Base-by-base conservation (phyloP, 495 filamentous ascomycete species). In the Barbatosphaeria neglecta region DNA sequence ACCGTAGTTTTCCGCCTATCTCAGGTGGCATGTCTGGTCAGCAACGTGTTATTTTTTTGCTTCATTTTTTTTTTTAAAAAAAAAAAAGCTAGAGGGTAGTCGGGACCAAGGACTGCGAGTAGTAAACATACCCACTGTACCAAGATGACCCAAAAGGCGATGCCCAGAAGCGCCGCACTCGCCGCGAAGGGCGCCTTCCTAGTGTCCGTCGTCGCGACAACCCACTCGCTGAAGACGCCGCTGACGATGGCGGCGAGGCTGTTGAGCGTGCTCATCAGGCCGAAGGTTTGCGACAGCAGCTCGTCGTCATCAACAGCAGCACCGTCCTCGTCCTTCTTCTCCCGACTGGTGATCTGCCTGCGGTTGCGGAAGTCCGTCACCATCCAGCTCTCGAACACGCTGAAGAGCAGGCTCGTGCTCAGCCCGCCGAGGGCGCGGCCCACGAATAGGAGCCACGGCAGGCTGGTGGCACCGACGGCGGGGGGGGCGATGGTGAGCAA, bases 301-400 rank as follows among this genome's bases (percentile, higher is more conserved):
- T n/a, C n/a, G n/a, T n/a, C n/a, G n/a, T n/a, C n/a, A n/a, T n/a
- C n/a, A n/a, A n/a, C n/a, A n/a, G n/a, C n/a, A n/a, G n/a, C n/a
- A n/a, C n/a, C n/a, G 11, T 66, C 62, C 20, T 55, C 59, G 25
- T 57, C 63, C 11, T 53, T 22, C 20, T 52, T 58, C 17, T 53
- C 57, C 0, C n/a, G n/a, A n/a, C n/a, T n/a, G n/a, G n/a, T n/a
- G n/a, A n/a, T n/a, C n/a, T 67, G 57, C 39, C 56, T 58, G 15
- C 53, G 50, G 22, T 53, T 42, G 47, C 64, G 57, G 41, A 68
- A 71, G 53, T 76, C 74, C 31, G 72, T 68, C 22, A 79, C 73
- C 69, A 80, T 73, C 74, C 74, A 78, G 45, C 69, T 72, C 60
- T 81, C 73, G 54, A 78, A 77, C 6, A 68, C 71, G 42, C 60